phyloP scores from a whole-genome alignment of 345 rosid genomes.

The Populus davidiana region DNA sequence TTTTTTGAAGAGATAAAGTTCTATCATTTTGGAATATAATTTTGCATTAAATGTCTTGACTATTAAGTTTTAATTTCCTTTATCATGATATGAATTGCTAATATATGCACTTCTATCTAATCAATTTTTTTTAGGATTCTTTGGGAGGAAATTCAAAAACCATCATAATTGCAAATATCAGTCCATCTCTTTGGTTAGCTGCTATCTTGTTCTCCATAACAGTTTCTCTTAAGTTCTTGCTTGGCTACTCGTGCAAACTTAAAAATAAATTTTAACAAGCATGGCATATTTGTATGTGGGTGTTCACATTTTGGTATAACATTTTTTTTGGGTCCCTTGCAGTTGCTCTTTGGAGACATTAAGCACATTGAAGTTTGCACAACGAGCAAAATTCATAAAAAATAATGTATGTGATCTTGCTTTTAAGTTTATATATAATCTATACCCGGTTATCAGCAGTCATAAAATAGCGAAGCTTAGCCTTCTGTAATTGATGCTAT shows the following conservation, averaged over 20 bases:
- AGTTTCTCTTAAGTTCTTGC: neutral
- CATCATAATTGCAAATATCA: conserved; percentile 89
- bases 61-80: neutral
- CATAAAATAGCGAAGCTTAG: neutral
- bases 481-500: neutral
- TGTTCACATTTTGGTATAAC: neutral
- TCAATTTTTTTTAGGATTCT: conserved; percentile 59
- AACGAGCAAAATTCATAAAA: conserved; percentile 94
- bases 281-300: neutral
- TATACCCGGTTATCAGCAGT: neutral
- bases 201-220: neutral
- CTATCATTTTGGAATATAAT: neutral
- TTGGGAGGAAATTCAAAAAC: conserved; percentile 98
- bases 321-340: conserved; percentile 25
- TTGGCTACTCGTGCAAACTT: neutral
- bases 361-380: conserved; percentile 97
- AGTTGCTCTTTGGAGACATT: conserved; percentile 92
- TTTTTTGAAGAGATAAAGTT: neutral
- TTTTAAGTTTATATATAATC: neutral
- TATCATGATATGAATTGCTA: neutral
- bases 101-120: neutral
- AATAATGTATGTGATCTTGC: conserved; percentile 62
- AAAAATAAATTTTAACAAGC: neutral
- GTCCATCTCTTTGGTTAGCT: conserved; percentile 84
- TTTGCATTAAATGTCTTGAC: neutral